Evolutionary conservation across 495 filamentous ascomycete species (phyloP).

Genomic region (Aspergillus sclerotioniger): DNA sequence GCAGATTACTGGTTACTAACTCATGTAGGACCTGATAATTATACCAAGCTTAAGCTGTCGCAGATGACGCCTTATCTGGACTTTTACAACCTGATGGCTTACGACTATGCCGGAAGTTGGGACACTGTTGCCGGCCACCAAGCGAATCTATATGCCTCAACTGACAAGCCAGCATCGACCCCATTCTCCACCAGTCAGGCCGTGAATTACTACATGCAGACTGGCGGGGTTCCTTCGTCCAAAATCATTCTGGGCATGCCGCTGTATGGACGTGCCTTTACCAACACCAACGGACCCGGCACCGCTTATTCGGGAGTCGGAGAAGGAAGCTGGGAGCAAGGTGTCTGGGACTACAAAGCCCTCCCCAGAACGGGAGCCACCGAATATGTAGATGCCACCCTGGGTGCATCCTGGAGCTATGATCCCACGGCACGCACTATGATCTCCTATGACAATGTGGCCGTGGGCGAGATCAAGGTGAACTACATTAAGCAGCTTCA

Average conservation of each 20-base stretch:
- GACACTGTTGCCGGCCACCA: slow-evolving; percentile 72
- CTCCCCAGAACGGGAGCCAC: slow-evolving; percentile 48
- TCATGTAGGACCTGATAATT: slow-evolving; percentile 55
- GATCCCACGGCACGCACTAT: slow-evolving; percentile 58
- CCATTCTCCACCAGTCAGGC: slow-evolving; percentile 48
- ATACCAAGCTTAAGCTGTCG: slow-evolving; percentile 60
- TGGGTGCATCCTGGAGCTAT: slow-evolving; percentile 70
- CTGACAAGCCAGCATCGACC: slow-evolving; percentile 56
- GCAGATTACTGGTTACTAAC: neutral
- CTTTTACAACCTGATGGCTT: slow-evolving; percentile 80
- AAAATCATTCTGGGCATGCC: slow-evolving; percentile 88
- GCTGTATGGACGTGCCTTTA: slow-evolving; percentile 83
- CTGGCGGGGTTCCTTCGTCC: slow-evolving; percentile 54
- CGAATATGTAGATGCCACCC: slow-evolving; percentile 36
- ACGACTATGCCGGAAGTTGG: slow-evolving; percentile 81
- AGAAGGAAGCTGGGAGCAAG: slow-evolving; percentile 67
- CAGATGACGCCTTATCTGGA: slow-evolving; percentile 76
- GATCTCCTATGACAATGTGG: slow-evolving; percentile 73
- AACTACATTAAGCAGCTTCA: slow-evolving; percentile 60
- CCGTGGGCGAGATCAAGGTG: slow-evolving; percentile 60
- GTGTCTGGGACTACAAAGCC: slow-evolving; percentile 79
- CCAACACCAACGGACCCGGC: slow-evolving; percentile 70
- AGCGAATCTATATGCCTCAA: slow-evolving; percentile 66
- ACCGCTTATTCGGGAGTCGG: slow-evolving; percentile 67
- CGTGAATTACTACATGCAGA: slow-evolving; percentile 58